Base-by-base conservation (phyloP, 306 rosid species). In the Malus sieversii region DNA sequence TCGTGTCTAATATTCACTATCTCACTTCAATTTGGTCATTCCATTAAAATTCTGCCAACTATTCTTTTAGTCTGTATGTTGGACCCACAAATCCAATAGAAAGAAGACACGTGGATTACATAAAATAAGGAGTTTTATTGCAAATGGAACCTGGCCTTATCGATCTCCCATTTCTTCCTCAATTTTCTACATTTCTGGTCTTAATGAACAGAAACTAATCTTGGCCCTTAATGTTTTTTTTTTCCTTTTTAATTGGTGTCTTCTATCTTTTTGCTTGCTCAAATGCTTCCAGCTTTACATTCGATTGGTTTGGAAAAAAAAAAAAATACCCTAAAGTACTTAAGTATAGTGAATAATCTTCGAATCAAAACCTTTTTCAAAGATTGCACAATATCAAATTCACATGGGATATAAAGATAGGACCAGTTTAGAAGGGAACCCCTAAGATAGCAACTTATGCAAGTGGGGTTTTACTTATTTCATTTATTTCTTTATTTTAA, bases 141-240 rank as follows among this genome's bases (percentile, higher is more conserved):
- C 8, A 35, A 33, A 76, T 81, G 96, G 90, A 87, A n/a, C 89
- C 86, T 78, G 44, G 16, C 82, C 74, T 79, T 86, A 82, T 64
- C 69, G 4, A 33, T 75, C 65, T 80, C 79, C 74, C 73, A 69
- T 73, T 84, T 70, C 72, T 76, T 80, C 82, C 61, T 52, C 84
- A 87, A 78, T 81, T 77, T 85, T 63, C 42, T 30, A 84, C 51
- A 78, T 82, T 48, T 82, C 82, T 68, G 86, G 84, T 75, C 70
- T 79, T 62, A 78, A 75, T 88, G 86, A 75, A 71, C 78, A 71
- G 32, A 79, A 74, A 83, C 84, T 58, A 73, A 74, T 67, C 79
- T 83, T 77, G 71, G 75, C 77, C 44, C 25, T 22, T 48, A 15
- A 2, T 15, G 66, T 0, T 40, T 6, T 33, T 27, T 27, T 27